These are phyloP conservation scores for Pharus latifolius DNA, from an alignment of 176 grass and related monocot genomes.

Conservation along the genomic window DNA sequence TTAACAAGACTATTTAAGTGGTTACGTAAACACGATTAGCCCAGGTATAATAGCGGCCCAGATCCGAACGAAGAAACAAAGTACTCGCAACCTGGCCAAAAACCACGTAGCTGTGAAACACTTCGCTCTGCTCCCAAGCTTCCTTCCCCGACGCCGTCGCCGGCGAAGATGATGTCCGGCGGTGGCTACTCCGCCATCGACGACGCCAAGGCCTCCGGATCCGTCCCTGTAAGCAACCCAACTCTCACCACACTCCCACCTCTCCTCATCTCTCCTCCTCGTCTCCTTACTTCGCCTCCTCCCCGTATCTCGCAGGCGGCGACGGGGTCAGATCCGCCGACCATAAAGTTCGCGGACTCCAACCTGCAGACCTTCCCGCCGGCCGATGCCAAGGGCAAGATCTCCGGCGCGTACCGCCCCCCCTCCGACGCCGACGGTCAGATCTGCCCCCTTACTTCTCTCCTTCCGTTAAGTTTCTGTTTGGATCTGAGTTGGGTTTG, in stretches of 20 bases:
- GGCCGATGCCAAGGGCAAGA: constrained; percentile 76
- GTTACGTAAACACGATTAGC: too few relatives aligned
- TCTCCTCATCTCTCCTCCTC: neutral
- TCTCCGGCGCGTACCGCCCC: constrained; percentile 77
- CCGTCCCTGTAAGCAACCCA: constrained; percentile 55
- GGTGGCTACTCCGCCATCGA: constrained; percentile 80
- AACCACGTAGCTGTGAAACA: too few relatives aligned
- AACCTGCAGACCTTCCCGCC: constrained; percentile 93
- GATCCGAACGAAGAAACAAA: too few relatives aligned
- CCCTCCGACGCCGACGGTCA: constrained; percentile 91
- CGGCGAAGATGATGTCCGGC: constrained; percentile 85
- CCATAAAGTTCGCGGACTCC: constrained; percentile 78
- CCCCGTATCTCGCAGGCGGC: constrained; percentile 31
- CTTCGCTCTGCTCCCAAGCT: neutral
- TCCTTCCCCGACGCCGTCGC: neutral
- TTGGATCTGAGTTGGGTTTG: constrained; percentile 15
- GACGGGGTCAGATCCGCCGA: constrained; percentile 49
- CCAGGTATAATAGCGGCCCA: too few relatives aligned
- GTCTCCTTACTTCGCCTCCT: neutral
- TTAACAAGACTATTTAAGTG: too few relatives aligned
- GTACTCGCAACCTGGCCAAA: too few relatives aligned
- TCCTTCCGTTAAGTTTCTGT: neutral
- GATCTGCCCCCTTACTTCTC: constrained; percentile 8
- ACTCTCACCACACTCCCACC: neutral
- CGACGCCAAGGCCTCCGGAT: constrained; percentile 81